A percentile compares a stretch with the other conserved stretches of the same genome.
phyloP scores from a whole-genome alignment of 805 yeast species.

The Ogataea allantospora region DNA sequence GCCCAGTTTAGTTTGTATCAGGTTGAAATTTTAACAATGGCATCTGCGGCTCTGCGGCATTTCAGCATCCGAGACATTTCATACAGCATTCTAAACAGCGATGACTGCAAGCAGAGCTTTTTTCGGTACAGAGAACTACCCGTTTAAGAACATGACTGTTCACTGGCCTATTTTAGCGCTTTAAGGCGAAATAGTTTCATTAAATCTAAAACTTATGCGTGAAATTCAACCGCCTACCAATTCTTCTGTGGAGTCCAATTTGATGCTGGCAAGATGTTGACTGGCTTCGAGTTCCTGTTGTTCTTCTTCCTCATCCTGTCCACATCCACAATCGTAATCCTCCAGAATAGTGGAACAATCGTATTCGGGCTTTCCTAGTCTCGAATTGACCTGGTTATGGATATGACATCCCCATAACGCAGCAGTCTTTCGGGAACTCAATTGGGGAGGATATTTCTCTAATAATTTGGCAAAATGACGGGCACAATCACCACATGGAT shows the following conservation, averaged over 20 bases:
- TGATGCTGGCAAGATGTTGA: constrained; percentile 45
- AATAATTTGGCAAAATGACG: constrained; percentile 77
- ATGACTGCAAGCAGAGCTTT: background rate
- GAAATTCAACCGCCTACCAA: constrained; percentile 26
- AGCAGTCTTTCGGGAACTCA: constrained; percentile 70
- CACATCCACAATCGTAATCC: constrained; percentile 97
- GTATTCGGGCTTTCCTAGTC: constrained; percentile 65
- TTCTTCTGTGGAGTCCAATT: constrained; percentile 44
- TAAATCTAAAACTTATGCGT: too few species aligned
- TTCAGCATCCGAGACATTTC: background rate
- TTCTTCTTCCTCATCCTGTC: constrained; percentile 59
- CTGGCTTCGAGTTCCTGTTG: constrained; percentile 43
- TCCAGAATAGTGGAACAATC: constrained; percentile 85
- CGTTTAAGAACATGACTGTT: background rate
- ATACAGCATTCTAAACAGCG: background rate
- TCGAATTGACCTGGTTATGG: constrained; percentile 81
- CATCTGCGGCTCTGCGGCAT: constrained; percentile 1
- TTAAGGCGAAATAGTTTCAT: too few species aligned
- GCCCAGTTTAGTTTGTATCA: constrained; percentile 6
- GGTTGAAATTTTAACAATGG: constrained; percentile 3
- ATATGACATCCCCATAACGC: constrained; percentile 95
- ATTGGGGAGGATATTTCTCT: constrained; percentile 79
- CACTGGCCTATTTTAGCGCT: background rate
- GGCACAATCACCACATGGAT: constrained; percentile 98
- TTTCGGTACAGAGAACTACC: background rate